Conservation (phyloP, 345 rosid genomes). For the Microthlaspi erraticum region DNA sequence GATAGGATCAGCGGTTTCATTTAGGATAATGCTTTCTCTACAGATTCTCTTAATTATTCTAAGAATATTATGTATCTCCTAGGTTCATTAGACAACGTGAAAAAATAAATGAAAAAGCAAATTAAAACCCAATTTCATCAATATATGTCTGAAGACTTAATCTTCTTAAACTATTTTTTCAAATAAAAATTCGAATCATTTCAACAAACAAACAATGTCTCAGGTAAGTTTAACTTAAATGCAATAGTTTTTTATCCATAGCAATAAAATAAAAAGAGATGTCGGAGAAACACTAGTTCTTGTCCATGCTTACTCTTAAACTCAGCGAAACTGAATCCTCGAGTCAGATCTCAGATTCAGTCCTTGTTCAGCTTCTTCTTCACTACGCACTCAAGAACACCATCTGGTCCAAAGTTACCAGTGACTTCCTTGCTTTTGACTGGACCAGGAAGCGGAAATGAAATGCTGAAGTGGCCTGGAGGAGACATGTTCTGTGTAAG, state of each 20-base stretch:
- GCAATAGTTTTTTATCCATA: too few relatives aligned
- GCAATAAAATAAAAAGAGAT: not conserved
- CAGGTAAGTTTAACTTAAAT: too few relatives aligned
- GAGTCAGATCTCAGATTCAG: not conserved
- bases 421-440: constrained; percentile 49
- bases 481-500: constrained; percentile 64
- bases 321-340: not conserved
- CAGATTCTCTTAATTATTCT: not conserved
- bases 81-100: not conserved
- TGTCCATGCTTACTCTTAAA: not conserved
- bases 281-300: not conserved
- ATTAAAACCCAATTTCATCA: not conserved
- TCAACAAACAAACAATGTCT: too few relatives aligned
- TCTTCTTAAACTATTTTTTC: too few relatives aligned
- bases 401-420: constrained; percentile 53
- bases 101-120: not conserved
- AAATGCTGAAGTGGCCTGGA: constrained; percentile 66
- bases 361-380: constrained; percentile 55
- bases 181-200: too few relatives aligned
- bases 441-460: constrained; percentile 69
- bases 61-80: not conserved
- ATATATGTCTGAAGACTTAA: too few relatives aligned
- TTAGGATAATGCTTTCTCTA: too few relatives aligned
- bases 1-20: too few relatives aligned
- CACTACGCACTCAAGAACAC: constrained; percentile 68